Conservation (phyloP, 2,329 filamentous ascomycete genomes). For the Pseudogymnoascus sp. region DNA sequence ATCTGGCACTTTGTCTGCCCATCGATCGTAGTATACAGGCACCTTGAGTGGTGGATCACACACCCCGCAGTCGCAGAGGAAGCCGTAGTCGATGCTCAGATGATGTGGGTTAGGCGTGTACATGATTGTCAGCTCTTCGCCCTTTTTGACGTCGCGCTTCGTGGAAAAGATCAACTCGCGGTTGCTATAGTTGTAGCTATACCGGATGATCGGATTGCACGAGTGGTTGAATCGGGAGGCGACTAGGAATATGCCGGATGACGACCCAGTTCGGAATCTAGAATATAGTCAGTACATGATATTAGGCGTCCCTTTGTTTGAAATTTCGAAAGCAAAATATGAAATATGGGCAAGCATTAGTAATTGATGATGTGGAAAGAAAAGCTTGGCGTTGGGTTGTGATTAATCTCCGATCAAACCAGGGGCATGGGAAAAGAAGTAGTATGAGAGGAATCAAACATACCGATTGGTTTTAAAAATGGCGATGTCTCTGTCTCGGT, state of each 20-base stretch:
- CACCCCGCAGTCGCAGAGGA: constrained; percentile 41
- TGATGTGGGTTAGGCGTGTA: constrained; percentile 35
- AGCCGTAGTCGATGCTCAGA: constrained; percentile 41
- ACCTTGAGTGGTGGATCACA: constrained; percentile 26
- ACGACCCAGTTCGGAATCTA: background rate
- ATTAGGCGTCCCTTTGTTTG: background rate
- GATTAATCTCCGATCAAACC: background rate
- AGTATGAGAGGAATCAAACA: background rate
- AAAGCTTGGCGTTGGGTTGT: background rate
- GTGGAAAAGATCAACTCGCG: constrained; percentile 36
- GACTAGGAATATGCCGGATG: constrained; percentile 38
- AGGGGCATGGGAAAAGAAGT: too few relatives aligned
- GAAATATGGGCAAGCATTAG: background rate
- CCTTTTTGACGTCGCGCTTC: constrained; percentile 30
- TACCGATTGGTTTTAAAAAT: constrained; percentile 27
- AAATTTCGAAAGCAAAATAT: background rate
- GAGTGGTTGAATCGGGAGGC: constrained; percentile 52
- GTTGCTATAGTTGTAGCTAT: constrained; percentile 30
- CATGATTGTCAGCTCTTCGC: constrained; percentile 43
- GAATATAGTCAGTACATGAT: background rate
- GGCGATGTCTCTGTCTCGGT: constrained; percentile 13
- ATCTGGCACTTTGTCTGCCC: background rate
- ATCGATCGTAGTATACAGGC: background rate
- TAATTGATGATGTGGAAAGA: background rate
- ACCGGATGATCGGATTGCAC: constrained; percentile 38